Base-by-base conservation (phyloP, 2,329 filamentous ascomycete species). In the Nothophaeocryptopus gaeumannii region DNA sequence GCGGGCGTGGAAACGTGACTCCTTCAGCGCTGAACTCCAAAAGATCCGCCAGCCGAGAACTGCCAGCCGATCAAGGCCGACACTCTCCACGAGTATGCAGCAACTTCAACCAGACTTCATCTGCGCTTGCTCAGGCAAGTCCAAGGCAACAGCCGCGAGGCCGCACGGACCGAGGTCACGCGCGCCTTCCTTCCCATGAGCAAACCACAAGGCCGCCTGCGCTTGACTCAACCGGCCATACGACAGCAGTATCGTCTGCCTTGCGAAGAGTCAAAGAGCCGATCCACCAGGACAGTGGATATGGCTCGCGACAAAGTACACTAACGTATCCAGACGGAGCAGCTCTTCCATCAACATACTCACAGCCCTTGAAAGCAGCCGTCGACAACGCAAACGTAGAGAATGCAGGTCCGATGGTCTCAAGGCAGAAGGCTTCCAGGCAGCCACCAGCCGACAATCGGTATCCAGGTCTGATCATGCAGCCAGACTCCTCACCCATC, bases 401-500 rank as follows among this genome's bases (percentile, higher is more conserved):
- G 34, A 15, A 13, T 16, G 15, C 26, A 5, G 11, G 31, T 30
- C 14, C 37, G 32, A 14, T 29, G 39, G 30, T 7, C 20, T 26
- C 33, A 14, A 44, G 12, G 13, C 30, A 15, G 34, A 35, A 44
- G n/a, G 29, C 50, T 7, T 34, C 36, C 9, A 33, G 13, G n/a
- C 50, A 53, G 14, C 42, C 34, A 10, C 40, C 43, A 4, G 36
- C 43, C 14, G 43, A 54, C 20, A 48, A 39, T 32, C 41, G 36
- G 40, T 47, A 50, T 20, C 52, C 53, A 5, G 58, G 45, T 5
- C 32, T 63, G 20, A 51, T 63, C 5, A 50, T 58, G 5, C 59
- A 63, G 40, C 61, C 63, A 2, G 53, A 60, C 14, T 57, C 57
- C 13, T 61, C 59, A 7, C 59, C 62, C 5, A 90, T 93, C 7